A percentile compares a stretch with the other conserved stretches of the same genome.
Evolutionary conservation across 148 eudicot genomes (phyloP).

Genomic region (Talinum fruticosum): DNA sequence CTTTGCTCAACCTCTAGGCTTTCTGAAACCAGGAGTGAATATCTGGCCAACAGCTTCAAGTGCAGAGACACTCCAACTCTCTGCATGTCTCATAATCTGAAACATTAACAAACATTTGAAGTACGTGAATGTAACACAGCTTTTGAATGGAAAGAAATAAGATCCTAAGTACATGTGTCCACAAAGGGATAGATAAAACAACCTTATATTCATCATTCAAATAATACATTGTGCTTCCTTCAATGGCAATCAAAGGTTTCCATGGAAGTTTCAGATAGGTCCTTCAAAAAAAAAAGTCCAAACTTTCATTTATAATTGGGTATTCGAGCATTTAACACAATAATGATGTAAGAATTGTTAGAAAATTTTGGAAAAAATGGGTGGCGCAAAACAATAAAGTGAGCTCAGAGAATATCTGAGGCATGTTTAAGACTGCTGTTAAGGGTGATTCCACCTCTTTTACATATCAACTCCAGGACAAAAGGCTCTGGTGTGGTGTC

Average conservation of each 20-base stretch:
- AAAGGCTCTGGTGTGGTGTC: too few species aligned
- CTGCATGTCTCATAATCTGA: slow-evolving; percentile 78
- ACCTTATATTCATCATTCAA: slow-evolving; percentile 56
- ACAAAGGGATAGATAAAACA: slow-evolving; percentile 23
- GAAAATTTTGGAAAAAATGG: too few species aligned
- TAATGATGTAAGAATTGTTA: too few species aligned
- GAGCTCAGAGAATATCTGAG: too few species aligned
- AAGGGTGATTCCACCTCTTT: too few species aligned
- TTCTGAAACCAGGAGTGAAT: slow-evolving; percentile 53
- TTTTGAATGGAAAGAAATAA: neutral
- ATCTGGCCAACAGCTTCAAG: slow-evolving; percentile 88
- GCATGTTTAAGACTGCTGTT: too few species aligned
- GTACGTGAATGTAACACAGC: neutral
- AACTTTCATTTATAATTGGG: too few species aligned
- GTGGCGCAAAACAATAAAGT: too few species aligned
- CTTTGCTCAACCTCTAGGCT: slow-evolving; percentile 25
- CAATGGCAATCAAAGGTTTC: slow-evolving; percentile 75
- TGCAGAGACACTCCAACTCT: slow-evolving; percentile 88
- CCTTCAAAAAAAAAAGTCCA: slow-evolving; percentile 55
- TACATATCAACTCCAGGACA: too few species aligned
- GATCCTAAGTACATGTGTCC: too few species aligned
- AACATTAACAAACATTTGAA: slow-evolving; percentile 8
- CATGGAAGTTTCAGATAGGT: slow-evolving; percentile 93
- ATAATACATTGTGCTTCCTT: slow-evolving; percentile 75
- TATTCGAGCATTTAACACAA: too few species aligned